Evolutionary conservation across 129 eudicot genomes (phyloP).

Genomic region (Tagetes patula): DNA sequence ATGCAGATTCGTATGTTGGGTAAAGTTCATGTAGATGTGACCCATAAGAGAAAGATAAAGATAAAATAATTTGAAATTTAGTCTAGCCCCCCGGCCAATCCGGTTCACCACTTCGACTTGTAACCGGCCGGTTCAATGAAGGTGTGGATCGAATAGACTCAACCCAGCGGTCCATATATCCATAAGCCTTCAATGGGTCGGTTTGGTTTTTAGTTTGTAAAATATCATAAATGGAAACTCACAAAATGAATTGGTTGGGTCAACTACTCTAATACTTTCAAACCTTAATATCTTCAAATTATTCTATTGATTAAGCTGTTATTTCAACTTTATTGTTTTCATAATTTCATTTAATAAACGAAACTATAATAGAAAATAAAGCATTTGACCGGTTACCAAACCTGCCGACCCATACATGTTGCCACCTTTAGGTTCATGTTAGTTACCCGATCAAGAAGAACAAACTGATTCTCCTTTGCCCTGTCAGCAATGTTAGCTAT

Average conservation of each 20-base stretch:
- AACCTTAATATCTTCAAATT: neutral
- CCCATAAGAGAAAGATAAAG: neutral
- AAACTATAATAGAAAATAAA: neutral
- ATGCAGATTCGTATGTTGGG: neutral
- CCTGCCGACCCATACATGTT: neutral
- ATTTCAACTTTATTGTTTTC: neutral
- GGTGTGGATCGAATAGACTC: no score
- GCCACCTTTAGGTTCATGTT: slow-evolving; percentile 7
- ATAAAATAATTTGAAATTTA: neutral
- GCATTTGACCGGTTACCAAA: neutral
- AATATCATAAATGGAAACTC: neutral
- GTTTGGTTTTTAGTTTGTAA: neutral
- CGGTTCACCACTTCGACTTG: neutral
- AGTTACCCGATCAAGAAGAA: slow-evolving; percentile 77
- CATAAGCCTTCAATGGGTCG: neutral
- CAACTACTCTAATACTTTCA: neutral
- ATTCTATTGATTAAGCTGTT: neutral
- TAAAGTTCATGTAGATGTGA: neutral
- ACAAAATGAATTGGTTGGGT: neutral
- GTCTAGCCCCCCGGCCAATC: no score
- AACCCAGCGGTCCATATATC: no score
- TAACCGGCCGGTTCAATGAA: neutral
- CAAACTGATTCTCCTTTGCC: slow-evolving; percentile 41
- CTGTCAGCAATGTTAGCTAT: slow-evolving; percentile 46
- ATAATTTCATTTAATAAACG: neutral